Evolutionary conservation across 768 basidiomycete species (phyloP).

Genomic region (Floccularia luteovirens): DNA sequence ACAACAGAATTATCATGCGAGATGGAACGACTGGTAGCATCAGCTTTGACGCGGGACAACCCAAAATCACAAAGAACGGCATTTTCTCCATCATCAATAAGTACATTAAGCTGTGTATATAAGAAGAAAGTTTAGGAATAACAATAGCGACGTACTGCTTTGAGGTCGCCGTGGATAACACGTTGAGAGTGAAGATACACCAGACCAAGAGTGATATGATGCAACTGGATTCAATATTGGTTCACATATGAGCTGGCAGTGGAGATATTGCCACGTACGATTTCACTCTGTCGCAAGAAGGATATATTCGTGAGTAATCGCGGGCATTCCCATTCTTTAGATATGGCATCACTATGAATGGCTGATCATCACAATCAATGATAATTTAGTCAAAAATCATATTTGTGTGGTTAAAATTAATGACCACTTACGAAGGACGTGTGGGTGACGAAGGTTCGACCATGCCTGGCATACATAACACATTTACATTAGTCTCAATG

Average conservation of each 20-base stretch:
- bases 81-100: conserved; percentile 24
- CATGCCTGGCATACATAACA: no score
- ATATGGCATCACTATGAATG: conserved; percentile 5
- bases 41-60: conserved; percentile 27
- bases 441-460: no score
- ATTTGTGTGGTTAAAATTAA: no score
- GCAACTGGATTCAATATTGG: conserved; percentile 8
- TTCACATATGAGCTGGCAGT: neutral
- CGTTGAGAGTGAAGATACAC: conserved; percentile 14
- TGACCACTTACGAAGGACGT: no score
- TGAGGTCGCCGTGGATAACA: conserved; percentile 18
- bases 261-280: conserved; percentile 7
- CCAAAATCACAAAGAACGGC: conserved; percentile 42
- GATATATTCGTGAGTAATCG: conserved; percentile 3
- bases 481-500: no score
- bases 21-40: conserved; percentile 13
- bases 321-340: conserved; percentile 5
- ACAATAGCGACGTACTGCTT: conserved; percentile 11
- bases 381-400: no score
- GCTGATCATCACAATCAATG: no score
- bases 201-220: conserved; percentile 16
- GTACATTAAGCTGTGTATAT: conserved; percentile 27
- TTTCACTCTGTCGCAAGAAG: conserved; percentile 1
- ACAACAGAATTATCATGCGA: conserved; percentile 9
- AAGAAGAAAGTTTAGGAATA: neutral